Base-by-base conservation (phyloP, 2,329 filamentous ascomycete genomes). In the Neospermospora avenae region DNA sequence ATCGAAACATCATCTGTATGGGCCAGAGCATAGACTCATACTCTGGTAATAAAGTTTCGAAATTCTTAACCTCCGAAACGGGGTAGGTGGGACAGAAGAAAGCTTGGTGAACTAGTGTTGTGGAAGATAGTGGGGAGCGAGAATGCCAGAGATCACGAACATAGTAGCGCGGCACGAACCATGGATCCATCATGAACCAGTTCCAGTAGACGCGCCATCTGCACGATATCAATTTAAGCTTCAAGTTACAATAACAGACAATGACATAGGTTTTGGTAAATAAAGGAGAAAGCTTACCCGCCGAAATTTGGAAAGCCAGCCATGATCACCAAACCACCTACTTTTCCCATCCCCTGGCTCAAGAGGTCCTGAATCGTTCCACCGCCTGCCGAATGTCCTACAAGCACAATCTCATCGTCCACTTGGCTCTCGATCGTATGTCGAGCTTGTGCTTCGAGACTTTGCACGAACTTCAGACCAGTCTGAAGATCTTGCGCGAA, bases 21-120 rank as follows among this genome's bases (percentile, higher is more conserved):
- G 77, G 74, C 76, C 75, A 79, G 39, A 72, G 65, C 70, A 78
- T 74, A 34, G 72, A 75, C 59, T 79, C 77, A 62, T 75, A 79
- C 8, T 72, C 69, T 2, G 74, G 67, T 61, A 78, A 75, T 1
- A 72, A 63, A 6, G 62, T 55, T 63, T 74, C 72, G n/a, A 79
- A 72, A 3, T 68, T 66, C 10, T 62, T 54, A 3, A 77, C 75
- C 7, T 70, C 58, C 2, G 60, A 46, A 2, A 60, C 60, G 13
- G 74, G 73, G 28, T 72, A 76, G 4, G 60, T 60, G 0, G 67
- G 57, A 4, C 72, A 74, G 65, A 79, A 79, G 66, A 80, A 79
- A 1, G 75, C 75, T 2, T 69, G 66, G 22, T 75, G 74, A 5
- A 80, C 73, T 16, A 79, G 70, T 3, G 62, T 48, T 1, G 73